Percentiles rank a stretch among this genome's conserved stretches.
phyloP scores from a whole-genome alignment of 2,329 filamentous ascomycete genomes.

The Arthrinium phaeospermum region DNA sequence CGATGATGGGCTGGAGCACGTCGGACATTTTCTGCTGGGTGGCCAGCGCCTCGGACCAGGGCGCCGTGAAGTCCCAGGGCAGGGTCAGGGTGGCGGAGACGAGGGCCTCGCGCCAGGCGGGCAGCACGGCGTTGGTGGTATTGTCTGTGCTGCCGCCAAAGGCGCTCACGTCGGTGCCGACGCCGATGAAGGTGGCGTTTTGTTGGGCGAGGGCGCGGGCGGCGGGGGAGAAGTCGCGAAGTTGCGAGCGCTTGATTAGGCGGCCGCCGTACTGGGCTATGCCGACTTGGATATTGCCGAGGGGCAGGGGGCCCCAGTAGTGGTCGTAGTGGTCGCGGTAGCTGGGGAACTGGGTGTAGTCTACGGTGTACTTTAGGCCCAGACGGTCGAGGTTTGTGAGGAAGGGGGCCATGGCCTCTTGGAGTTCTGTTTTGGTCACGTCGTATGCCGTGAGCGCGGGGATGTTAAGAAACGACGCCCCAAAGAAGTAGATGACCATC shows the following conservation, averaged over 20 bases:
- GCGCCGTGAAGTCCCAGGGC: slow-evolving; percentile 30
- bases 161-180: slow-evolving; percentile 37
- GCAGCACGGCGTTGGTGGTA: slow-evolving; percentile 39
- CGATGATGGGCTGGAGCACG: slow-evolving; percentile 35
- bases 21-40: slow-evolving; percentile 39
- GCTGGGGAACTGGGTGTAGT: slow-evolving; percentile 34
- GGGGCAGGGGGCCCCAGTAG: slow-evolving; percentile 43
- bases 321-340: slow-evolving; percentile 41
- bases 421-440: slow-evolving; percentile 32
- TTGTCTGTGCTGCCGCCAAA: slow-evolving; percentile 23
- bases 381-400: slow-evolving; percentile 31
- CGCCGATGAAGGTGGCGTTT: slow-evolving; percentile 38
- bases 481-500: slow-evolving; percentile 33
- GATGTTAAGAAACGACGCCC: slow-evolving; percentile 27
- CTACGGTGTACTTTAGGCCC: slow-evolving; percentile 29
- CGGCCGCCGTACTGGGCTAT: slow-evolving; percentile 42
- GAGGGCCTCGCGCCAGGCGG: slow-evolving; percentile 41
- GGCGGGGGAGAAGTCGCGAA: slow-evolving; percentile 38
- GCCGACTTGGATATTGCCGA: slow-evolving; percentile 40
- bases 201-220: slow-evolving; percentile 37
- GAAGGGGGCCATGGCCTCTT: slow-evolving; percentile 36
- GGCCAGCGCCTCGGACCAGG: slow-evolving; percentile 32
- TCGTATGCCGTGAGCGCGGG: slow-evolving; percentile 36
- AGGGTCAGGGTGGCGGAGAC: slow-evolving; percentile 27
- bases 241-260: slow-evolving; percentile 38